Conservation (phyloP, 139 green algal genomes). For the Monoraphidium neglectum region DNA sequence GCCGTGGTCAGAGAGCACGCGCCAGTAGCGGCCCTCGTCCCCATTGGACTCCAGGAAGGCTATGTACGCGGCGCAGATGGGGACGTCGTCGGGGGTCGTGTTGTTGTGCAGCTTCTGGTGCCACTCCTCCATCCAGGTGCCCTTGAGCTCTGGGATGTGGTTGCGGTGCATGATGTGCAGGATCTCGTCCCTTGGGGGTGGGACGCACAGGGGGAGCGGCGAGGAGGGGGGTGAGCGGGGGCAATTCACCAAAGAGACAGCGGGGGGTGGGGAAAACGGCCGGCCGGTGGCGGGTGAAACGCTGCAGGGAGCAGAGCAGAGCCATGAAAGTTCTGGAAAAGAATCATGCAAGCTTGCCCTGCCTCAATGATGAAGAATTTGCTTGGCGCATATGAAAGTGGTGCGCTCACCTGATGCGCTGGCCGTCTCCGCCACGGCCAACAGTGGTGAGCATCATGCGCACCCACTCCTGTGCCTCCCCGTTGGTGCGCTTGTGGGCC, state of each 20-base stretch:
- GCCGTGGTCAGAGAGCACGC: slow-evolving; percentile 83
- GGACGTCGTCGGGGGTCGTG: slow-evolving; percentile 97
- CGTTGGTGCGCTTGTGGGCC: slow-evolving; percentile 48
- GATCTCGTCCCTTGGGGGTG: slow-evolving; percentile 99
- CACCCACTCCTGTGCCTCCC: slow-evolving; percentile 89
- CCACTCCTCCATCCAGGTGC: slow-evolving; percentile 98
- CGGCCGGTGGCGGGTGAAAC: no score
- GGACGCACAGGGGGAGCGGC: no score
- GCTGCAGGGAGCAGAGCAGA: no score
- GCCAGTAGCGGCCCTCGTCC: slow-evolving; percentile 91
- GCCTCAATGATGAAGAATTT: no score
- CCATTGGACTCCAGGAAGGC: slow-evolving; percentile 83
- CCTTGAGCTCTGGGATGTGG: slow-evolving; percentile 58
- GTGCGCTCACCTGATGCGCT: no score
- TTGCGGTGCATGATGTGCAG: slow-evolving; percentile 97
- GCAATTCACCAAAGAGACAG: no score
- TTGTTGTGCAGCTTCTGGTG: slow-evolving; percentile 99
- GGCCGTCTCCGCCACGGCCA: slow-evolving; percentile 92
- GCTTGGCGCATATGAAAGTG: no score
- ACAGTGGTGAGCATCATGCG: slow-evolving; percentile 87
- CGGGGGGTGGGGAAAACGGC: no score
- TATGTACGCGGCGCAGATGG: slow-evolving; percentile 97
- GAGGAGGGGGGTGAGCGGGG: no score
- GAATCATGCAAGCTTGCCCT: no score
- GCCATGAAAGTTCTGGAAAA: no score